Percentiles rank a stretch among this genome's conserved stretches.
Evolutionary conservation across 495 filamentous ascomycete species (phyloP).

Genomic region (Copromyces sp.): DNA sequence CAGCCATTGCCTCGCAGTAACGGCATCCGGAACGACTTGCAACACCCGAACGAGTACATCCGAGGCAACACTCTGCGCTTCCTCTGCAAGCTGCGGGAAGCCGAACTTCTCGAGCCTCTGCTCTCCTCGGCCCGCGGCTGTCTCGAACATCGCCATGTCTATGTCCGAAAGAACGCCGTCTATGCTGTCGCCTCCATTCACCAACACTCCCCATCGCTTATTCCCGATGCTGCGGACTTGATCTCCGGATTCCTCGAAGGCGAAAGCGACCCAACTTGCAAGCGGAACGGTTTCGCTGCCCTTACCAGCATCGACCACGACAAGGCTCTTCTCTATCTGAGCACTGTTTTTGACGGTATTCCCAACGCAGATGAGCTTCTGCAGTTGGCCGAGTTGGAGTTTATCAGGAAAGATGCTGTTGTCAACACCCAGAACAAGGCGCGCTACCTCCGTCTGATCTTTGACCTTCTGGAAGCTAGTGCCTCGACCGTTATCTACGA

Average conservation of each 20-base stretch:
- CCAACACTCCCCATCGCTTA: slow-evolving; percentile 80
- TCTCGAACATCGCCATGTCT: slow-evolving; percentile 91
- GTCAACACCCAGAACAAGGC: slow-evolving; percentile 93
- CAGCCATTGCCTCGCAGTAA: slow-evolving; percentile 48
- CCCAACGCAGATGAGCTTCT: slow-evolving; percentile 89
- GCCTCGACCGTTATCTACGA: slow-evolving; percentile 96
- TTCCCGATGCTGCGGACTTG: slow-evolving; percentile 92
- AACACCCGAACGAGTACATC: slow-evolving; percentile 97
- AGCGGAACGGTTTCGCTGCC: slow-evolving; percentile 94
- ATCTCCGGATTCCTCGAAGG: slow-evolving; percentile 81
- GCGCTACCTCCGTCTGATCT: slow-evolving; percentile 86
- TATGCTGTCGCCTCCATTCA: slow-evolving; percentile 90
- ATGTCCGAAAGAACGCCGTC: slow-evolving; percentile 95
- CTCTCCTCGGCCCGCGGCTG: slow-evolving; percentile 84
- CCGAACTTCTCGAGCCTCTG: slow-evolving; percentile 92
- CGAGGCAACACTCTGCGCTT: slow-evolving; percentile 94
- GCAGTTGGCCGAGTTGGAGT: slow-evolving; percentile 89
- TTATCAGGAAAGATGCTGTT: slow-evolving; percentile 94
- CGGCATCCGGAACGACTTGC: slow-evolving; percentile 93
- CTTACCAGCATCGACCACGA: slow-evolving; percentile 86
- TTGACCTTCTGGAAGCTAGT: slow-evolving; percentile 88
- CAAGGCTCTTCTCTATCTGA: slow-evolving; percentile 82
- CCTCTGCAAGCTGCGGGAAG: slow-evolving; percentile 89
- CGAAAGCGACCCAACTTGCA: slow-evolving; percentile 93
- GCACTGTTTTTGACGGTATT: slow-evolving; percentile 85